These are phyloP conservation scores for Epichloe elymi DNA, from an alignment of 2,329 filamentous ascomycete genomes.

Conservation along the genomic window DNA sequence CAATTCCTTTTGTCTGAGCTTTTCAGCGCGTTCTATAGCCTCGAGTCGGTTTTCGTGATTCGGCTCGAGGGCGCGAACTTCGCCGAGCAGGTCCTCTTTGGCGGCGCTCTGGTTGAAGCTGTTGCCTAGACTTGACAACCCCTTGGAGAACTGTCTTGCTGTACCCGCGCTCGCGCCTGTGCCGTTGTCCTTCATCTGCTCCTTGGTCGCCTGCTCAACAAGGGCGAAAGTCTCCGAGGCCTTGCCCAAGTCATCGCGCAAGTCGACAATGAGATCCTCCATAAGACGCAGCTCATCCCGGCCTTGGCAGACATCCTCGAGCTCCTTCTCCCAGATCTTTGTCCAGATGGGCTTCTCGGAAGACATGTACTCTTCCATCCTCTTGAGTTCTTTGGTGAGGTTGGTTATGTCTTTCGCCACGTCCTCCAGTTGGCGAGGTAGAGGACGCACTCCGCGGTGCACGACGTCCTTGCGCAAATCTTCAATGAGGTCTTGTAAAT, in stretches of 20 bases:
- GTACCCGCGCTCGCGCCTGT: constrained; percentile 35
- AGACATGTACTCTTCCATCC: constrained; percentile 84
- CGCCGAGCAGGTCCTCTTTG: constrained; percentile 82
- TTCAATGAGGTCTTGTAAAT: constrained; percentile 93
- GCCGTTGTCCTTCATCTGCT: constrained; percentile 71
- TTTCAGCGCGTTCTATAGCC: constrained; percentile 94
- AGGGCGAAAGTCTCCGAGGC: constrained; percentile 85
- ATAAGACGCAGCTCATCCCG: constrained; percentile 90
- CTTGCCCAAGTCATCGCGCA: constrained; percentile 92
- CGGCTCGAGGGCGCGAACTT: constrained; percentile 83
- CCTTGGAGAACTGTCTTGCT: constrained; percentile 43
- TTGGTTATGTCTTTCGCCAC: constrained; percentile 79
- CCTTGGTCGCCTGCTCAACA: constrained; percentile 95
- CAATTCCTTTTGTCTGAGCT: constrained; percentile 77
- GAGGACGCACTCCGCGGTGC: constrained; percentile 74
- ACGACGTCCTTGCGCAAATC: constrained; percentile 97
- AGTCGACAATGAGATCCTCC: constrained; percentile 84
- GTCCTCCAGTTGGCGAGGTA: constrained; percentile 77
- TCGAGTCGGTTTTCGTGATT: constrained; percentile 90
- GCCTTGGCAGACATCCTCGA: constrained; percentile 92
- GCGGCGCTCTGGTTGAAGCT: constrained; percentile 60
- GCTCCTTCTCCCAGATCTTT: constrained; percentile 97
- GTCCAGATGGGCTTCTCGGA: constrained; percentile 94
- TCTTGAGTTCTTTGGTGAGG: constrained; percentile 77
- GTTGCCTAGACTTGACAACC: constrained; percentile 39